Base-by-base conservation (phyloP, 2,329 filamentous ascomycete genomes). In the Trichoderma sp. region DNA sequence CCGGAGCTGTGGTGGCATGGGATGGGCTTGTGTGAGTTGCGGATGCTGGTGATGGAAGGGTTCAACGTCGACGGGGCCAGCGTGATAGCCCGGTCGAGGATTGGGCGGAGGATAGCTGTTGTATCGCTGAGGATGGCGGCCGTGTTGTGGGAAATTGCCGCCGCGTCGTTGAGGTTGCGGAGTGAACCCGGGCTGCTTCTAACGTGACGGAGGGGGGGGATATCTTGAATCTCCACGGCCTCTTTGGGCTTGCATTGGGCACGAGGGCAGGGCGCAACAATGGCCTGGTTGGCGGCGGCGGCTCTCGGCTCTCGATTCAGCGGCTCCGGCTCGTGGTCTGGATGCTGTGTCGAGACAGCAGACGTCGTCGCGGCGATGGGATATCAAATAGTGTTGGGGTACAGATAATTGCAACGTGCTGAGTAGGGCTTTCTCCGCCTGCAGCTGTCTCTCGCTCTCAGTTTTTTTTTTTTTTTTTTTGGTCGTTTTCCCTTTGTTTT, bases 1-100 rank as follows among this genome's bases (percentile, higher is more conserved):
- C 72, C 79, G 75, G 57, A 80, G 74, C 72, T 79, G 79, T 45
- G 79, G 79, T 67, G 78, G 77, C 79, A 80, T 80, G 58, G 64
- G 64, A 66, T 19, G 6, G 15, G 19, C 50, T 29, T 53, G 27
- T 48, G 39, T 45, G n/a, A 12, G 39, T 45, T 45, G 39, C 39
- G 42, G 57, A 27, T 10, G 7, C 15, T n/a, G 48, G 32, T 39
- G 58, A 19, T 34, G 39, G 6, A 60, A 35, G 2, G 42, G 42
- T 13, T 22, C 42, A 48, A 10, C 2, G 19, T 48, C 42, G 42
- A 48, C 42, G 42, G 42, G 42, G 42, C 42, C 42, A 22, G 42
- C n/a, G 42, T 48, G 12, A 19, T 48, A 48, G 42, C 42, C 42
- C 42, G 19, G 42, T 19, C 42, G 42, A 22, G 42, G 42, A 48